A percentile compares a stretch with the other conserved stretches of the same genome.
Evolutionary conservation across 257 asterid genomes (phyloP).

Genomic region (Nicotiana tabacum): DNA sequence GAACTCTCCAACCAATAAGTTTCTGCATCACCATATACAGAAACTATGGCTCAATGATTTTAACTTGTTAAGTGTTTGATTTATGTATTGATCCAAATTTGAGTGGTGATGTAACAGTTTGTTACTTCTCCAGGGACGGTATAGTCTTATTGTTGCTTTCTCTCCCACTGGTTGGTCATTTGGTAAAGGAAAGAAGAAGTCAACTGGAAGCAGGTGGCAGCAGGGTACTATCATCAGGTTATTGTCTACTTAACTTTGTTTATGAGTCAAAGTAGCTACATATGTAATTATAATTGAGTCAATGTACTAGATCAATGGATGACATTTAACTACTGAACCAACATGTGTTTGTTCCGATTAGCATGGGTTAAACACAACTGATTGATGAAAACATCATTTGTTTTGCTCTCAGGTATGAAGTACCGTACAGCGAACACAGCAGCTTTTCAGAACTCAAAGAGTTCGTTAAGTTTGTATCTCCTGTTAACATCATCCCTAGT

Average conservation of each 20-base stretch:
- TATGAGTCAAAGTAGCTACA: not conserved
- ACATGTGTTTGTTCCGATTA: not conserved
- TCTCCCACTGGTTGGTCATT: conserved; percentile 97
- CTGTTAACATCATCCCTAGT: conserved; percentile 71
- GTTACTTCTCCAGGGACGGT: conserved; percentile 46
- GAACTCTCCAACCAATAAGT: not conserved
- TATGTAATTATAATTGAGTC: not conserved
- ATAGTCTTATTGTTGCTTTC: conserved; percentile 65
- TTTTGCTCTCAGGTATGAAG: conserved; percentile 69
- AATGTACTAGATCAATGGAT: not conserved
- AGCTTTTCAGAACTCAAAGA: conserved; percentile 87
- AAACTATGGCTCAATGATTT: not conserved
- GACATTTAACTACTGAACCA: not conserved
- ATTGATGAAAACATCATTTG: not conserved
- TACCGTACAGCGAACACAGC: conserved; percentile 90
- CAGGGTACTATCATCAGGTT: conserved; percentile 96
- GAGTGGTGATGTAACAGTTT: not conserved
- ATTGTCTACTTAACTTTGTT: conserved; percentile 4
- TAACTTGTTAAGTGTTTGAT: no score
- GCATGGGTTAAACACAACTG: not conserved
- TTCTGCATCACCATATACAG: not conserved
- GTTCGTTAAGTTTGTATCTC: conserved; percentile 71
- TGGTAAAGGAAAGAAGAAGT: conserved; percentile 80
- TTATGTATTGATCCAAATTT: not conserved
- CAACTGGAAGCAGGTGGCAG: conserved; percentile 84